Percentiles rank a stretch among this genome's conserved stretches.
Evolutionary conservation across 257 asterid genomes (phyloP).

Genomic region (Pogostemon cablin): DNA sequence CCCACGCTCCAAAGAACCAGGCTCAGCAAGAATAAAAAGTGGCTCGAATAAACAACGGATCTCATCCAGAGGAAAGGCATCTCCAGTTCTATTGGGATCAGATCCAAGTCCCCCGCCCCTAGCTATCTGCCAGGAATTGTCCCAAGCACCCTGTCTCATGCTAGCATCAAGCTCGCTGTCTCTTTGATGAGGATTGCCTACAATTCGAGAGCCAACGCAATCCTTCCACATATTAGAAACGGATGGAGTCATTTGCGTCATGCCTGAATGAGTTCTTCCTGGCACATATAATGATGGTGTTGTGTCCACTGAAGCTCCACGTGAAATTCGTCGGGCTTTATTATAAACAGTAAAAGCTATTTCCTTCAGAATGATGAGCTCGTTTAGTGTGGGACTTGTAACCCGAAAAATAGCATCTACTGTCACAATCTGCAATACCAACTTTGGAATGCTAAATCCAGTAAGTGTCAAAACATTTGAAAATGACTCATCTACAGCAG

Average conservation of each 20-base stretch:
- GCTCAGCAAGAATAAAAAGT: conserved; percentile 88
- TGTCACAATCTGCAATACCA: conserved; percentile 94
- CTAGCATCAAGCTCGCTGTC: conserved; percentile 87
- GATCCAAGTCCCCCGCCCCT: conserved; percentile 76
- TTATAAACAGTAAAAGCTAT: conserved; percentile 95
- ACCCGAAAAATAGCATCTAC: conserved; percentile 97
- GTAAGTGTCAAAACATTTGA: conserved; percentile 88
- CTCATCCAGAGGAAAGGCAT: conserved; percentile 66
- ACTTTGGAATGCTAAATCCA: conserved; percentile 88
- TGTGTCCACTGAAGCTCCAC: conserved; percentile 70
- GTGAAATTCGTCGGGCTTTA: conserved; percentile 82
- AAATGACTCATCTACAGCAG: conserved; percentile 85
- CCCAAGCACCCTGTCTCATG: conserved; percentile 89
- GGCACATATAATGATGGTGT: conserved; percentile 53
- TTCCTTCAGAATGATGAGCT: conserved; percentile 86
- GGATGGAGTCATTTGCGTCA: conserved; percentile 78
- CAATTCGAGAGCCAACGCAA: conserved; percentile 69
- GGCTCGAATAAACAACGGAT: conserved; percentile 91
- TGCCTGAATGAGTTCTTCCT: conserved; percentile 70
- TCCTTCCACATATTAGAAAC: conserved; percentile 97
- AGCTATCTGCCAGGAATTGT: conserved; percentile 88
- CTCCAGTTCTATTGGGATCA: conserved; percentile 73
- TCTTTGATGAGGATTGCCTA: conserved; percentile 75
- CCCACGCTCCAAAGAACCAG: conserved; percentile 92
- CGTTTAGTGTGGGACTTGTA: conserved; percentile 81